Evolutionary conservation across 192 early-diverging fungal species (phyloP).

Genomic region (Coemansia sp.): DNA sequence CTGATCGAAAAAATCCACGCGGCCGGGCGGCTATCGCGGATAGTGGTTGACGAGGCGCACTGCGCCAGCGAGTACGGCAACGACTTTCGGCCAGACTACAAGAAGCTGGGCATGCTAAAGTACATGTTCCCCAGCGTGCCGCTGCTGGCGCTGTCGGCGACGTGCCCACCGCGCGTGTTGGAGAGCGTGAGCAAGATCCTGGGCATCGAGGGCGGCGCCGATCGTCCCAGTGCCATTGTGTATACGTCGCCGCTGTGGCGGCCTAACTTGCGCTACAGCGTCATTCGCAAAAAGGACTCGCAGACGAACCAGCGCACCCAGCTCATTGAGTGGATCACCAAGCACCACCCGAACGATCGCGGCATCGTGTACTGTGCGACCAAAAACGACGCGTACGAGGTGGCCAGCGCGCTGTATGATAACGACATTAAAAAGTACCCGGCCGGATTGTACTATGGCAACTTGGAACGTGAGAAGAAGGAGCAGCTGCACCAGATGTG

Average conservation of each 20-base stretch:
- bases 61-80: constrained; percentile 54
- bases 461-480: constrained; percentile 52
- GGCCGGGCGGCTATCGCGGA: constrained; percentile 37
- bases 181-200: constrained; percentile 53
- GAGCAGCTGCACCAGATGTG: constrained; percentile 44
- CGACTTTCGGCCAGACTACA: constrained; percentile 58
- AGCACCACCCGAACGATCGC: constrained; percentile 40
- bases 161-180: constrained; percentile 57
- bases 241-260: constrained; percentile 62
- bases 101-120: constrained; percentile 48
- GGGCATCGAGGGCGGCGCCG: constrained; percentile 39
- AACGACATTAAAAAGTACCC: constrained; percentile 50
- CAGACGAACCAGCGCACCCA: constrained; percentile 44
- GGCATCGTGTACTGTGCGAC: constrained; percentile 72
- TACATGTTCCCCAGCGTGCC: constrained; percentile 58
- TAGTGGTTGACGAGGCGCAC: constrained; percentile 57
- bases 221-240: constrained; percentile 50
- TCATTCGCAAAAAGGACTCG: constrained; percentile 50
- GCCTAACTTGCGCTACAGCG: constrained; percentile 60
- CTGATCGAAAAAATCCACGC: constrained; percentile 43
- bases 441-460: constrained; percentile 62
- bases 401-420: constrained; percentile 50
- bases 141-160: constrained; percentile 78
- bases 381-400: constrained; percentile 57
- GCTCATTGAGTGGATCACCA: constrained; percentile 57